A percentile compares a stretch with the other conserved stretches of the same genome.
Conservation (phyloP, 129 eudicot genomes). For the Heracleum sosnowskyi region DNA sequence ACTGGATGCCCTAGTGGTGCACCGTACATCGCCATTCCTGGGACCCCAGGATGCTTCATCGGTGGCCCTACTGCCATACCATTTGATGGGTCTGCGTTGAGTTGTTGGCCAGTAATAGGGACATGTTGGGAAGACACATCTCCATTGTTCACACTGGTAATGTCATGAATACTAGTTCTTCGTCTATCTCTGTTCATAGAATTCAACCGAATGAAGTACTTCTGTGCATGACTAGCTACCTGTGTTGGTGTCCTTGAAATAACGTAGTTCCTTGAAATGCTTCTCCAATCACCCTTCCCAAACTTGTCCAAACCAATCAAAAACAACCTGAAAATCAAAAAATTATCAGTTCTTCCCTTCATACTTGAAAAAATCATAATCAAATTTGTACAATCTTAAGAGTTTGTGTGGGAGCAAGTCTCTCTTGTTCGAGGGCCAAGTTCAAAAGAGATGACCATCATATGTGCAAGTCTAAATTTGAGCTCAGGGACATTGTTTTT, state of each 20-base stretch:
- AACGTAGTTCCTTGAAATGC: slow-evolving; percentile 89
- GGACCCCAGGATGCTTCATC: slow-evolving; percentile 50
- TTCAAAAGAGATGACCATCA: too few relatives aligned
- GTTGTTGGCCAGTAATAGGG: slow-evolving; percentile 83
- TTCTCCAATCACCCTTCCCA: slow-evolving; percentile 98
- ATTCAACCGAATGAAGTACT: slow-evolving; percentile 75
- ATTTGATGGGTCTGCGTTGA: slow-evolving; percentile 32
- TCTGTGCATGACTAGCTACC: slow-evolving; percentile 96
- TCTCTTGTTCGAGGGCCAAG: background rate
- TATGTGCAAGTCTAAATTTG: background rate
- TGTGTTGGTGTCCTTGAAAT: slow-evolving; percentile 94
- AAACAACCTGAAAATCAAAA: slow-evolving; percentile 47
- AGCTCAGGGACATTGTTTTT: background rate
- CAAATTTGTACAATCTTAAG: background rate
- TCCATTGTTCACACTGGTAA: slow-evolving; percentile 69
- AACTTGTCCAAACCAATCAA: slow-evolving; percentile 84
- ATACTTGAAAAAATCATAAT: background rate
- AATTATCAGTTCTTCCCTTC: background rate
- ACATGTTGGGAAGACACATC: slow-evolving; percentile 59
- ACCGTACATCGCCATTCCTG: slow-evolving; percentile 65
- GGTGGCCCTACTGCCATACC: slow-evolving; percentile 35
- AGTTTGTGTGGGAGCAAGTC: background rate
- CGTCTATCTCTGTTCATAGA: slow-evolving; percentile 86
- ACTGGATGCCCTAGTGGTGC: slow-evolving; percentile 88
- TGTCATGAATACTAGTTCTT: slow-evolving; percentile 90